Evolutionary conservation across 768 basidiomycete genomes (phyloP), one percentile per base, ranked within the genome.

Genomic region (Obba rivulosa): DNA sequence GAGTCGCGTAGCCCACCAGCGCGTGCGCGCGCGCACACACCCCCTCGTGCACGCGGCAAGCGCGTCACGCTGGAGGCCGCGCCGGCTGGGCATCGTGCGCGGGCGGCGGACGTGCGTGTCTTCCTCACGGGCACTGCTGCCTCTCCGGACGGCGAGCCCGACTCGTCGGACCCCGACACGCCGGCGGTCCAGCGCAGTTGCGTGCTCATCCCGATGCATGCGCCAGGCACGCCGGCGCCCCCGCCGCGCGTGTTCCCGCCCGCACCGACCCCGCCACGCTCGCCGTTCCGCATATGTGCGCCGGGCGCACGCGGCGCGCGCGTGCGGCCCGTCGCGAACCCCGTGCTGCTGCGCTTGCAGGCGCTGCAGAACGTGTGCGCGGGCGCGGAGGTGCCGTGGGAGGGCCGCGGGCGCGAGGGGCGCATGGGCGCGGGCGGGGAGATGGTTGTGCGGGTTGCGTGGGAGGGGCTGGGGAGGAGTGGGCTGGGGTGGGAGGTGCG

Each of bases 401-500:
- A 76, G 53, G 76, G 75, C 3, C 66, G 69, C 11, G 72, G 66
- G 36, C 64, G 70, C 21, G 78, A 79, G 41, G 76, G 76, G 34
- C 66, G 67, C 17, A 62, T 81, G 42, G 76, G 75, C 1, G 76
- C 74, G 41, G 81, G 81, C 39, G 68, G 72, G 60, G 83, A 84
- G 63, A 72, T 77, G 48, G 62, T 85, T 46, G 61, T 76, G n/a
- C 74, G 75, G 24, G 61, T 83, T 50, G 81, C 80, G 31, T 79
- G 77, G 57, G 83, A 83, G 51, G 81, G 80, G 10, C 66, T 78
- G n/a, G 79, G 81, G 3, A 61, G 70, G 50, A 85, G 81, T 53
- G 60, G 66, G 45, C 67, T 83, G 46, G 68, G 51, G 25, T 69
- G 69, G 45, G 71, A 71, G 53, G 69, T 72, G 18, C 38, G 40